Evolutionary conservation across 164 flowering plant genomes (phyloP).

Genomic region (Dillenia turbinata): DNA sequence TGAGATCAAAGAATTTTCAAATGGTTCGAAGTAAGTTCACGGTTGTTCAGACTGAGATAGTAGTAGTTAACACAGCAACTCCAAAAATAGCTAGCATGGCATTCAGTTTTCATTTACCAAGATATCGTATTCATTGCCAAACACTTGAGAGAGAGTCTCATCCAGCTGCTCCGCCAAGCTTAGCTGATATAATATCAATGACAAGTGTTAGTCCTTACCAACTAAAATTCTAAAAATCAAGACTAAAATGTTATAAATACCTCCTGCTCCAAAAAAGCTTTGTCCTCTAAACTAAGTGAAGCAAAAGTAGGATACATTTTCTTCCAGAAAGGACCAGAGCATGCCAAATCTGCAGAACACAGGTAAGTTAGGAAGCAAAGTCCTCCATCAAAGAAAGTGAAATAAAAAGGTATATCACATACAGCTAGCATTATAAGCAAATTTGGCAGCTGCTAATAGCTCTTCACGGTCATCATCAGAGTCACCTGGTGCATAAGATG

Average conservation of each 20-base stretch:
- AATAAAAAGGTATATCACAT: conserved; percentile 10
- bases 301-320: conserved; percentile 33
- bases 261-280: conserved; percentile 31
- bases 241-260: conserved; percentile 11
- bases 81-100: not conserved
- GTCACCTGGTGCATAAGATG: conserved; percentile 35
- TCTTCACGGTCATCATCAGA: conserved; percentile 72
- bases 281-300: conserved; percentile 24
- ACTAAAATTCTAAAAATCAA: not conserved
- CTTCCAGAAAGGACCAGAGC: conserved; percentile 37
- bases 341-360: conserved; percentile 24
- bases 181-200: conserved; percentile 15
- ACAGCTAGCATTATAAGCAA: conserved; percentile 48
- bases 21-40: too few species aligned
- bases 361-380: not conserved
- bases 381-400: not conserved
- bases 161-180: conserved; percentile 23
- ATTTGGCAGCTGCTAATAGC: conserved; percentile 47
- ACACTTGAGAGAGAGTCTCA: conserved; percentile 20
- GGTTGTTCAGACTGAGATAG: too few species aligned
- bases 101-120: conserved; percentile 14
- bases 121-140: conserved; percentile 10
- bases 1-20: conserved; percentile 1
- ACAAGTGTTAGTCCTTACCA: not conserved
- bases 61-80: not conserved